Percentiles rank a stretch among this genome's conserved stretches.
phyloP scores from a whole-genome alignment of 345 rosid species.

The Balakata baccata region DNA sequence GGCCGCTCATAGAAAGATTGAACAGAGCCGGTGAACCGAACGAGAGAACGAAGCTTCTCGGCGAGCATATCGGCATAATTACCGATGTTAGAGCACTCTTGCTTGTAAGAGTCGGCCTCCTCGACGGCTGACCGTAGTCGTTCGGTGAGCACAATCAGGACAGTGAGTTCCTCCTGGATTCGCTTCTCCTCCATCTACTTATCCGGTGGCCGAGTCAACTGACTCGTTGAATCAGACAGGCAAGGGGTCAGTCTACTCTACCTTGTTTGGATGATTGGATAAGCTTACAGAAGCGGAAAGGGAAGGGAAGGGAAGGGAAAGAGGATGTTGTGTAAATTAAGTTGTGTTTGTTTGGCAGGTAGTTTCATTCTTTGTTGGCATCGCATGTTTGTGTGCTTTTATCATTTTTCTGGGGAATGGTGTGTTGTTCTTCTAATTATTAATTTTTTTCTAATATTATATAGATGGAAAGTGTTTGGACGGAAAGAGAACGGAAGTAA shows the following conservation, averaged over 20 bases:
- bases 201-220: not conserved
- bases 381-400: conserved; percentile 5
- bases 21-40: conserved; percentile 37
- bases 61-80: conserved; percentile 59
- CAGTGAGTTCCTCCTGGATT: conserved; percentile 54
- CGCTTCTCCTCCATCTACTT: conserved; percentile 46
- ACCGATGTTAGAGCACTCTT: conserved; percentile 52
- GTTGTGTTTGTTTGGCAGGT: not conserved
- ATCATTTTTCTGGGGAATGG: conserved; percentile 3
- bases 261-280: not conserved
- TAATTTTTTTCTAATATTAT: not conserved
- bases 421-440: not conserved
- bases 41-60: conserved; percentile 58
- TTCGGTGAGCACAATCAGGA: conserved; percentile 51
- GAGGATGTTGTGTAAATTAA: too few relatives aligned
- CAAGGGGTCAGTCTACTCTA: not conserved
- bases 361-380: not conserved
- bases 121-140: conserved; percentile 55
- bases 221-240: not conserved
- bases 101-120: conserved; percentile 55
- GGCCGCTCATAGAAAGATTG: conserved; percentile 78
- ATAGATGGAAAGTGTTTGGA: not conserved
- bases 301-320: not conserved
- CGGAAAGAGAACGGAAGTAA: not conserved
- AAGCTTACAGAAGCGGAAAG: too few relatives aligned